phyloP scores from a whole-genome alignment of 2,329 filamentous ascomycete species.

The Albophoma yamanashiensis region DNA sequence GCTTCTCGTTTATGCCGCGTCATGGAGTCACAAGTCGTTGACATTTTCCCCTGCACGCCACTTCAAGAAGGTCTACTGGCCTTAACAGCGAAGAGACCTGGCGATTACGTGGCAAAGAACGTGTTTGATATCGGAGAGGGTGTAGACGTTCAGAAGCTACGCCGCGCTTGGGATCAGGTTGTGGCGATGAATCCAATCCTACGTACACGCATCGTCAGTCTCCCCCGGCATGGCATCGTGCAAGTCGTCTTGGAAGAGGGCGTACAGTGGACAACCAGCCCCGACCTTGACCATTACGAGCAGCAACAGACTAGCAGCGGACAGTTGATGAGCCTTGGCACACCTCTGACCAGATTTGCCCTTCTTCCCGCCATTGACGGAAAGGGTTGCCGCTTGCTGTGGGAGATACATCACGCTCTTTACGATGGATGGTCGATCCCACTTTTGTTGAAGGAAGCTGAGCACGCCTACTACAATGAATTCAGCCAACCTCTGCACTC shows the following conservation, averaged over 20 bases:
- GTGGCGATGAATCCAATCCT: conserved; percentile 6
- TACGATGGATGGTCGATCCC: conserved; percentile 44
- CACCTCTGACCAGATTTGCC: conserved; percentile 4
- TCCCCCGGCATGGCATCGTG: conserved; percentile 6
- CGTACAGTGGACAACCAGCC: not conserved
- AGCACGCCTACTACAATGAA: conserved; percentile 6
- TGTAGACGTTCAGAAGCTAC: conserved; percentile 5
- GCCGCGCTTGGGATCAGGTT: conserved; percentile 7
- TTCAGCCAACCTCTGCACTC: not conserved
- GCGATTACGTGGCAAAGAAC: conserved; percentile 8
- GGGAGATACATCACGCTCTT: conserved; percentile 26
- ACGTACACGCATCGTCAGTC: conserved; percentile 7
- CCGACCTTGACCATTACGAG: not conserved
- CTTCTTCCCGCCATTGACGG: not conserved
- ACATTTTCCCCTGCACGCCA: conserved; percentile 11
- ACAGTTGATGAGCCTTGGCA: conserved; percentile 6
- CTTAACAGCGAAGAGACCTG: conserved; percentile 4
- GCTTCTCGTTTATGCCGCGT: conserved; percentile 7
- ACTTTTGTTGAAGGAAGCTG: conserved; percentile 12
- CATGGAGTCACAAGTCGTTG: conserved; percentile 4
- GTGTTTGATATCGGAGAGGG: conserved; percentile 4
- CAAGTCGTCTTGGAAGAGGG: conserved; percentile 6
- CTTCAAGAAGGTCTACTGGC: conserved; percentile 11
- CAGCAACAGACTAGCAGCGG: not conserved
- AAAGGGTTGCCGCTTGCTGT: conserved; percentile 4